These are phyloP conservation scores for Sporormia fimetaria DNA, from an alignment of 495 filamentous ascomycete genomes.

Conservation along the genomic window DNA sequence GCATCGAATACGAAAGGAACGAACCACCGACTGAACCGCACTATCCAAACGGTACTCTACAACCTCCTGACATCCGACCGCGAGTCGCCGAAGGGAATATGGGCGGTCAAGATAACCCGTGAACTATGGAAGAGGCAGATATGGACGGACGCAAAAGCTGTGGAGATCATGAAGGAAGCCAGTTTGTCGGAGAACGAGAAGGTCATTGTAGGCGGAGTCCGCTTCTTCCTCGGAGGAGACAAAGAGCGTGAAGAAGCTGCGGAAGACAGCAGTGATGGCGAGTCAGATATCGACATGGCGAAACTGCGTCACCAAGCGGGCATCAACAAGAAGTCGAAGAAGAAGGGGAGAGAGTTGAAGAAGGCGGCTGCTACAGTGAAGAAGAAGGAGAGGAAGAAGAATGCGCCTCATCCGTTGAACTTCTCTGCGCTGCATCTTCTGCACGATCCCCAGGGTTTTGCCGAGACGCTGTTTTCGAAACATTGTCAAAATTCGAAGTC, in stretches of 20 bases:
- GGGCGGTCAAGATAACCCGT: constrained; percentile 83
- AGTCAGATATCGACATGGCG: constrained; percentile 63
- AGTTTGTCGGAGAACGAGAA: constrained; percentile 75
- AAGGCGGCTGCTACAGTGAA: constrained; percentile 67
- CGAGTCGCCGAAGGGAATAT: constrained; percentile 72
- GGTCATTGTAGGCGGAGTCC: constrained; percentile 71
- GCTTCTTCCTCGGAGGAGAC: constrained; percentile 93
- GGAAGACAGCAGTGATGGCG: constrained; percentile 74
- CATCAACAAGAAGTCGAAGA: constrained; percentile 94
- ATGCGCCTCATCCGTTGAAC: constrained; percentile 73
- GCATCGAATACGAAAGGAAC: constrained; percentile 71
- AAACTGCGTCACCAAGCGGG: constrained; percentile 70
- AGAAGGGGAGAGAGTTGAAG: constrained; percentile 65
- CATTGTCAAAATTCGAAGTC: constrained; percentile 80
- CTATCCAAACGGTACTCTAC: constrained; percentile 83
- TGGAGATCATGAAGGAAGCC: constrained; percentile 91
- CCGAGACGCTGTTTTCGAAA: constrained; percentile 79
- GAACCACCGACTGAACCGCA: constrained; percentile 85
- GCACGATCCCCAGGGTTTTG: constrained; percentile 91
- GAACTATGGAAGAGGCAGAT: constrained; percentile 83
- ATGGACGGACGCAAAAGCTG: constrained; percentile 78
- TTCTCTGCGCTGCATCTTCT: constrained; percentile 97
- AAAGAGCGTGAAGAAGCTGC: constrained; percentile 86
- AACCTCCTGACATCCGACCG: constrained; percentile 80
- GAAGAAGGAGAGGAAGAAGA: constrained; percentile 78